phyloP scores from a whole-genome alignment of 1,284 basidiomycete genomes.

The Ustilago bromivora region DNA sequence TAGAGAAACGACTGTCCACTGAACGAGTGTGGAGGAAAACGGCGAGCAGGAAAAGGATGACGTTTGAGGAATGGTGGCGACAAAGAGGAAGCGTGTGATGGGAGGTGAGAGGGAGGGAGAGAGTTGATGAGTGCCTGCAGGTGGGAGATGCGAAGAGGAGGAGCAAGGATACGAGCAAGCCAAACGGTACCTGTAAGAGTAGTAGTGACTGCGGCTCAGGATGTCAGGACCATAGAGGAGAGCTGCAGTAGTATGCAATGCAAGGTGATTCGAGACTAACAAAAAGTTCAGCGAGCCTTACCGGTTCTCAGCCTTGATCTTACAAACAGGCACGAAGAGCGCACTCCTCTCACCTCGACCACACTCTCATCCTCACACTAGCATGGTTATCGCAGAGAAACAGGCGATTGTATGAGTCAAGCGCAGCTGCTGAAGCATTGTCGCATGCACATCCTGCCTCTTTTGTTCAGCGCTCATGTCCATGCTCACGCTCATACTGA shows the following conservation, averaged over 20 bases:
- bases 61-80: background rate
- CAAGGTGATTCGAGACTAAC: background rate
- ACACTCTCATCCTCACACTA: background rate
- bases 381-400: no score
- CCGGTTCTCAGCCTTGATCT: background rate
- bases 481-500: background rate
- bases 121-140: background rate
- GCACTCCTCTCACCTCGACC: background rate
- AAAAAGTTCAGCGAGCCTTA: background rate
- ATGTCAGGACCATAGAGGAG: background rate
- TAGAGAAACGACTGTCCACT: background rate
- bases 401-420: background rate
- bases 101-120: background rate
- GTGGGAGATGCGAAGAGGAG: background rate
- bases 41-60: background rate
- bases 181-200: background rate
- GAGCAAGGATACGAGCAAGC: background rate
- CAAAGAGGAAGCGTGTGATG: background rate
- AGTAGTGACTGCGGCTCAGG: constrained; percentile 3
- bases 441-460: background rate
- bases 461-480: background rate
- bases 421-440: background rate
- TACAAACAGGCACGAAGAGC: background rate
- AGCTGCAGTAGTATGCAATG: constrained; percentile 4
- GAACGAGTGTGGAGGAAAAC: background rate